Percentiles rank a stretch among this genome's conserved stretches.
These are phyloP conservation scores for Orbilia quercus DNA, from an alignment of 2,329 filamentous ascomycete genomes.

Conservation along the genomic window DNA sequence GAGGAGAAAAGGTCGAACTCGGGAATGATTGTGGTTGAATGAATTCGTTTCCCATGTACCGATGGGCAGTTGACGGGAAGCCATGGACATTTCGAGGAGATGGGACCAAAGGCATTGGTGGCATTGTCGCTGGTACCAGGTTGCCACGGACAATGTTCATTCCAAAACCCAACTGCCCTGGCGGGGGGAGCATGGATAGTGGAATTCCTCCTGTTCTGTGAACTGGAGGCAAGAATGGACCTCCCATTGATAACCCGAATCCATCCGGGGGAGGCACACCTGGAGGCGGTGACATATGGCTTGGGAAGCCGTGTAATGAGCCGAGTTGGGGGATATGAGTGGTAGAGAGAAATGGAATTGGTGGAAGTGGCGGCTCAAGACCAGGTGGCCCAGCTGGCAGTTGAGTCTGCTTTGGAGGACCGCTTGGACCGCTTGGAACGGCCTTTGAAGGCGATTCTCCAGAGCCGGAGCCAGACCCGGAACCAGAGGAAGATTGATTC, in stretches of 20 bases:
- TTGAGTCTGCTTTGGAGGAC: conserved; percentile 62
- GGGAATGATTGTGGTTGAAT: conserved; percentile 26
- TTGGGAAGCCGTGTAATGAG: conserved; percentile 71
- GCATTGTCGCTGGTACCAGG: conserved; percentile 66
- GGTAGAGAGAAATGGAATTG: conserved; percentile 70
- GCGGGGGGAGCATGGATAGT: conserved; percentile 65
- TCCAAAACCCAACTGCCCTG: conserved; percentile 67
- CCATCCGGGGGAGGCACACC: conserved; percentile 69
- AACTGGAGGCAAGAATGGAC: conserved; percentile 65
- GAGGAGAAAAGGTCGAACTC: conserved; percentile 26
- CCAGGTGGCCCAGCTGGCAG: conserved; percentile 59
- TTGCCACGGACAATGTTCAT: conserved; percentile 68
- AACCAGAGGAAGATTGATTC: conserved; percentile 15
- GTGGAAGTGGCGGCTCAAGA: conserved; percentile 67
- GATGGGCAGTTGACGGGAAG: conserved; percentile 26
- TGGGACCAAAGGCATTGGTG: conserved; percentile 57
- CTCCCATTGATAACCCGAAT: conserved; percentile 59
- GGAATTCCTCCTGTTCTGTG: conserved; percentile 70
- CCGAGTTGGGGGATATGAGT: conserved; percentile 66
- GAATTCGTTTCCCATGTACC: conserved; percentile 46
- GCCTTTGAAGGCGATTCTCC: conserved; percentile 68
- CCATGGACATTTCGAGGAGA: conserved; percentile 45
- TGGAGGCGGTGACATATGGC: conserved; percentile 72
- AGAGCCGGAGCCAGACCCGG: too few relatives aligned
- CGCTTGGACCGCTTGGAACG: conserved; percentile 61